These are phyloP conservation scores for Fomitopsis palustris DNA, from an alignment of 1,284 basidiomycete genomes.

Conservation along the genomic window DNA sequence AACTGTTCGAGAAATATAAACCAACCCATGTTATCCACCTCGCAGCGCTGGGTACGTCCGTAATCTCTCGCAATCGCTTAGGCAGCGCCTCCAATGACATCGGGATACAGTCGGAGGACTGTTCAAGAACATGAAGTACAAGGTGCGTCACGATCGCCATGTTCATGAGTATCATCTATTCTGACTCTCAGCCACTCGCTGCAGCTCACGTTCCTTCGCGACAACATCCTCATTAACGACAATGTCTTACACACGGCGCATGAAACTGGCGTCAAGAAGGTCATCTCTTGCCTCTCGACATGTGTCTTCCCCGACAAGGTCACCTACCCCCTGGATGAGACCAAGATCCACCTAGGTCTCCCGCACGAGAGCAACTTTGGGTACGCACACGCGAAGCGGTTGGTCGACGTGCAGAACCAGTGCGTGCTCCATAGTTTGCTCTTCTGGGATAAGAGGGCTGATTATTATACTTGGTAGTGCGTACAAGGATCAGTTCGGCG, in stretches of 20 bases:
- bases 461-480: constrained; percentile 46
- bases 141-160: constrained; percentile 42
- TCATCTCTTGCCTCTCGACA: constrained; percentile 87
- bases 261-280: constrained; percentile 59
- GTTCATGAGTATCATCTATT: not conserved
- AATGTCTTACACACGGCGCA: constrained; percentile 78
- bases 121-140: constrained; percentile 90
- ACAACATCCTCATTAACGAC: constrained; percentile 90
- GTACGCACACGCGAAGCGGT: constrained; percentile 87
- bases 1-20: constrained; percentile 81
- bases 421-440: constrained; percentile 32
- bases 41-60: constrained; percentile 72
- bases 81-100: not conserved
- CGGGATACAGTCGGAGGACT: constrained; percentile 75
- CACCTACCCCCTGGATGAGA: constrained; percentile 84
- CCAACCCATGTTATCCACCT: constrained; percentile 92
- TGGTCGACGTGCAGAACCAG: constrained; percentile 93
- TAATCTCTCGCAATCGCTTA: not conserved
- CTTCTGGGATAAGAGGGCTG: not conserved
- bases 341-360: constrained; percentile 83
- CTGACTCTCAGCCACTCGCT: not conserved
- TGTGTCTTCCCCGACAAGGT: constrained; percentile 89
- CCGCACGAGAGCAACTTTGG: constrained; percentile 91
- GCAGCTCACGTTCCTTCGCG: constrained; percentile 82
- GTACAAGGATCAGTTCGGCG: constrained; percentile 88